Evolutionary conservation across 176 grass and related monocot species (phyloP).

Genomic region (Hordeum marinum): DNA sequence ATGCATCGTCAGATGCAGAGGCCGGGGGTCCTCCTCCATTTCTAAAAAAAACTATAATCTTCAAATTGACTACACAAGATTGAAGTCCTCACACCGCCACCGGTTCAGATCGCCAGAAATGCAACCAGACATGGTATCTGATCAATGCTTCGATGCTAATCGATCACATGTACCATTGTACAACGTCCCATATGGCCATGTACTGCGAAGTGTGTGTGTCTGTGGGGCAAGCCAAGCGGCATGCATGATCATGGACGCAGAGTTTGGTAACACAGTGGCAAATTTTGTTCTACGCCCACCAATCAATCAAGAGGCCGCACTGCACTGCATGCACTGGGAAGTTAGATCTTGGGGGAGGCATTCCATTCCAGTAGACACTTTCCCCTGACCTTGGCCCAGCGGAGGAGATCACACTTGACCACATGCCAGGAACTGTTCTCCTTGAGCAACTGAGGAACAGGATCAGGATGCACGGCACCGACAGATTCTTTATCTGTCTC

Average conservation of each 20-base stretch:
- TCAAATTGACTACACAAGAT: too few relatives aligned
- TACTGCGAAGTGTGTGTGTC: not conserved
- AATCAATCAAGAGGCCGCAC: not conserved
- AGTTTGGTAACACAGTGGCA: not conserved
- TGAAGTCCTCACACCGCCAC: too few relatives aligned
- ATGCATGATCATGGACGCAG: not conserved
- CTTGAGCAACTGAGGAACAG: not conserved
- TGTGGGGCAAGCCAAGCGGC: not conserved
- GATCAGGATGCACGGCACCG: conserved; percentile 11
- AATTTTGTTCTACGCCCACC: not conserved
- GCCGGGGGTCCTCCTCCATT: too few relatives aligned
- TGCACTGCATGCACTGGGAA: not conserved
- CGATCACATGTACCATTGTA: not conserved
- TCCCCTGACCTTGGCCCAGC: conserved; percentile 4
- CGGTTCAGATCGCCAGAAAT: not conserved
- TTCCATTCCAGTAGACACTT: not conserved
- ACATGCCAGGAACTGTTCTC: not conserved
- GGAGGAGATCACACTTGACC: conserved; percentile 11
- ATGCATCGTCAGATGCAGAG: too few relatives aligned
- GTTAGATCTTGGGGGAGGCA: not conserved
- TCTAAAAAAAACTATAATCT: too few relatives aligned
- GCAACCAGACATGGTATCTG: not conserved
- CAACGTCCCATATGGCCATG: not conserved
- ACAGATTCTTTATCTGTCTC: not conserved
- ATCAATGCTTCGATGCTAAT: not conserved